phyloP scores from a whole-genome alignment of 192 early-diverging fungal species.

The Coemansia sp. region DNA sequence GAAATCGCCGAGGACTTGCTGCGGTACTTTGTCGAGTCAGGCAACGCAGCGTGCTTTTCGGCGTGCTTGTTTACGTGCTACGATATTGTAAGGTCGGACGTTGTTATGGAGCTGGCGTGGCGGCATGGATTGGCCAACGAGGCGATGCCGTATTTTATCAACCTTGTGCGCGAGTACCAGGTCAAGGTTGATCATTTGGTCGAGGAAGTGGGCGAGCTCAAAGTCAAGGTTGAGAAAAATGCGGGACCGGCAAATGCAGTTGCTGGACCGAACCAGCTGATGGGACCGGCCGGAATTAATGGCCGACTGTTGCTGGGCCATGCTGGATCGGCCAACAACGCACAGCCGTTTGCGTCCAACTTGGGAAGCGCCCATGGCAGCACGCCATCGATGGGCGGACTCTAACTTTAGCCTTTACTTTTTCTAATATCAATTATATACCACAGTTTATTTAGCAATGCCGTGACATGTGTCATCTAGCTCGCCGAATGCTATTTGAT shows the following conservation, averaged over 20 bases:
- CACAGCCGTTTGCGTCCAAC: slow-evolving; percentile 24
- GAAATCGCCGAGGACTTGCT: slow-evolving; percentile 94
- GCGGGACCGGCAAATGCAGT: slow-evolving; percentile 26
- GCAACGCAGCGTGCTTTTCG: slow-evolving; percentile 91
- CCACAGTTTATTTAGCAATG: not conserved
- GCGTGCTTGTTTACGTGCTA: slow-evolving; percentile 93
- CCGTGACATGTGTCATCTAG: too few species aligned
- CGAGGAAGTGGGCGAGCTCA: slow-evolving; percentile 58
- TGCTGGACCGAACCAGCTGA: slow-evolving; percentile 55
- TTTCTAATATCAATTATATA: not conserved
- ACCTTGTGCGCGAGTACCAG: slow-evolving; percentile 83
- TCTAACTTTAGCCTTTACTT: slow-evolving; percentile 12
- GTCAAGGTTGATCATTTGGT: slow-evolving; percentile 70
- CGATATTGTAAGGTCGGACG: slow-evolving; percentile 88
- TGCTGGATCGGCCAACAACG: slow-evolving; percentile 5
- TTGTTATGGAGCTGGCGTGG: slow-evolving; percentile 94
- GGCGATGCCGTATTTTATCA: slow-evolving; percentile 98
- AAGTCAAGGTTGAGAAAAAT: slow-evolving; percentile 56
- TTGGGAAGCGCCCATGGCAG: slow-evolving; percentile 22
- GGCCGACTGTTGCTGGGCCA: slow-evolving; percentile 70
- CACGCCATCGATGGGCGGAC: slow-evolving; percentile 38
- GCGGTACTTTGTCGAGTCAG: slow-evolving; percentile 90
- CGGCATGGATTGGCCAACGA: slow-evolving; percentile 83
- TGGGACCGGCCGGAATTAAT: slow-evolving; percentile 66
- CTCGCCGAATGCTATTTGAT: too few species aligned